Evolutionary conservation across 2,329 filamentous ascomycete species (phyloP).

Genomic region (Cercospora sp.): DNA sequence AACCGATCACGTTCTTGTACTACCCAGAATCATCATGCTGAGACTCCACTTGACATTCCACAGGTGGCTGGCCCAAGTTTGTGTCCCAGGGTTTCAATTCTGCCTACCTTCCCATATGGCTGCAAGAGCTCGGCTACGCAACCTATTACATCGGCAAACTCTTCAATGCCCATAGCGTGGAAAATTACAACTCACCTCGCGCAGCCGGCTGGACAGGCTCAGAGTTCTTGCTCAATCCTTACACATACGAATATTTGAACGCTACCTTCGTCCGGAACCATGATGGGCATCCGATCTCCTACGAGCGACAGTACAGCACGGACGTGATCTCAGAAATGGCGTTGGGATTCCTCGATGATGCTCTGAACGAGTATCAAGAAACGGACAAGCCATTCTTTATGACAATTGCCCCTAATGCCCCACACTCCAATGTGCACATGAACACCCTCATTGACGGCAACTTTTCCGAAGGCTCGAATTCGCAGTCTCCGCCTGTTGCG

Average conservation of each 20-base stretch:
- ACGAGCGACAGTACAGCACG: conserved; percentile 56
- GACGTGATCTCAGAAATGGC: conserved; percentile 63
- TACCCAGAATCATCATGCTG: background rate
- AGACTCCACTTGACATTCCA: background rate
- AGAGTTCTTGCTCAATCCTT: conserved; percentile 54
- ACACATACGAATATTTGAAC: conserved; percentile 68
- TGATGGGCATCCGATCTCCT: conserved; percentile 53
- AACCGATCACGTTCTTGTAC: too few relatives aligned
- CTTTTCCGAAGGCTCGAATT: conserved; percentile 29
- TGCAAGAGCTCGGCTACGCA: conserved; percentile 67
- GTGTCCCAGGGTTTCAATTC: conserved; percentile 64
- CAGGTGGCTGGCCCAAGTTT: conserved; percentile 65
- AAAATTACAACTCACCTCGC: conserved; percentile 61
- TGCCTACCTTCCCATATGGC: conserved; percentile 68
- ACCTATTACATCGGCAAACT: conserved; percentile 75
- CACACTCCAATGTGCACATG: conserved; percentile 59
- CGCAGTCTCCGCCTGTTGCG: conserved; percentile 54
- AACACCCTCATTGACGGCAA: conserved; percentile 38
- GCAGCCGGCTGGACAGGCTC: conserved; percentile 61
- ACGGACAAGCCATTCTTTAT: conserved; percentile 63
- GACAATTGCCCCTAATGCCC: conserved; percentile 64
- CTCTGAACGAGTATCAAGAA: conserved; percentile 43
- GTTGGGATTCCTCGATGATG: conserved; percentile 62
- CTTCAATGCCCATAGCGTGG: conserved; percentile 63
- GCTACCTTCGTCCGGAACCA: conserved; percentile 62